Evolutionary conservation across 495 filamentous ascomycete genomes (phyloP), one percentile per base, ranked within the genome.

Genomic region (Podospora tetraspora): DNA sequence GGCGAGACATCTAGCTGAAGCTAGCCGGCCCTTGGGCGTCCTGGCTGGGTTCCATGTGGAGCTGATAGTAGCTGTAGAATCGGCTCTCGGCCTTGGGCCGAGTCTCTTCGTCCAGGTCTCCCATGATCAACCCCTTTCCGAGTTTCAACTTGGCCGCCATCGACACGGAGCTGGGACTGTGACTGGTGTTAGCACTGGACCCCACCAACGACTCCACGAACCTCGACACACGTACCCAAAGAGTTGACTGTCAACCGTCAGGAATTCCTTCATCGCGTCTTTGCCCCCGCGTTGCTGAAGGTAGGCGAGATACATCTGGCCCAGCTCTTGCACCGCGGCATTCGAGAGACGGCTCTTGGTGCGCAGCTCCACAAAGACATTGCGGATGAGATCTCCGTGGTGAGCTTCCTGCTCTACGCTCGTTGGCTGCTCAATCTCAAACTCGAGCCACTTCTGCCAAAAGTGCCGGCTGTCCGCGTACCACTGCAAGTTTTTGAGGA

Each of bases 391-490:
- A 62, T 87, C 84, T 59, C 89, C 89, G 62, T 93, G 90, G 64
- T 85, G 80, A 0, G 77, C 60, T 71, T 96, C 92, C 2, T 85
- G 85, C 37, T 84, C 85, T 0, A 81, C 77, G 66, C 82, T 90
- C 3, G 91, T 93, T 10, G 92, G 91, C 74, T 97, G 96, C 52
- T 91, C 88, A 57, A 96, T 82, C 81, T 99, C 95, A 70, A 99
- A 97, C 63, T 88, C 81, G 12, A 98, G 84, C 79, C 92, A 99
- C 76, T 88, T 91, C 66, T 88, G 84, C 94, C 94, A 98, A 86
- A 99, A 99, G 24, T 89, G 84, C n/a, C 87, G 85, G 73, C 92
- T 96, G 71, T 94, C 91, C 19, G 90, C 84, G 77, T 96, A 97
- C 83, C 89, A 92, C 70, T 93, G 88, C 63, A 92, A 85, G 73